Conservation (phyloP, 2,329 filamentous ascomycete genomes). For the Phoma sp. region DNA sequence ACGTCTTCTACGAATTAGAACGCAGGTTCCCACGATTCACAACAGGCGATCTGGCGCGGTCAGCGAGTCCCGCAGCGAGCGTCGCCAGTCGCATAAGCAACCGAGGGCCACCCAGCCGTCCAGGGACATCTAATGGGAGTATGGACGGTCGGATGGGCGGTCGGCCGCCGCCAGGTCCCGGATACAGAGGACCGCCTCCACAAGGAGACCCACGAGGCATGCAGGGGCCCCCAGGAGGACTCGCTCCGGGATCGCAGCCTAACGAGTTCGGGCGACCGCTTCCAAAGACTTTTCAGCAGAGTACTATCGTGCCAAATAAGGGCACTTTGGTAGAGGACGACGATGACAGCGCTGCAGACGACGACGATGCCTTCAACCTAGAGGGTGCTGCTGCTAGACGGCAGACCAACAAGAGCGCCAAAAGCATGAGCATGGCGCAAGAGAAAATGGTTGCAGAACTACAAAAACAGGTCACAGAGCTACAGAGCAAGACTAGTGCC, state of each 20-base stretch:
- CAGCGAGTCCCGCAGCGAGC: slow-evolving; percentile 69
- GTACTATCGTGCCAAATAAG: slow-evolving; percentile 97
- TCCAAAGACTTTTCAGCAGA: slow-evolving; percentile 90
- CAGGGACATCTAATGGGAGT: slow-evolving; percentile 64
- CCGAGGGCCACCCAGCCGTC: slow-evolving; percentile 64
- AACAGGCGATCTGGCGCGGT: slow-evolving; percentile 70
- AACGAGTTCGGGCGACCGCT: slow-evolving; percentile 78
- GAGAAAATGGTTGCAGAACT: slow-evolving; percentile 72
- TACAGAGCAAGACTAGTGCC: slow-evolving; percentile 75
- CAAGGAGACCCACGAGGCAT: slow-evolving; percentile 53
- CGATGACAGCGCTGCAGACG: slow-evolving; percentile 61
- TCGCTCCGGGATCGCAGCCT: slow-evolving; percentile 33
- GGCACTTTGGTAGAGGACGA: slow-evolving; percentile 97
- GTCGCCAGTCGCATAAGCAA: slow-evolving; percentile 62
- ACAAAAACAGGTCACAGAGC: slow-evolving; percentile 75
- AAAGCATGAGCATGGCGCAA: slow-evolving; percentile 44
- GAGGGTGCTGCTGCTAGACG: slow-evolving; percentile 55
- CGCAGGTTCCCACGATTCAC: slow-evolving; percentile 85
- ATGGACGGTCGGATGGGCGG: slow-evolving; percentile 57
- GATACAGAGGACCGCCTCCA: slow-evolving; percentile 50
- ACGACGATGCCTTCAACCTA: slow-evolving; percentile 68
- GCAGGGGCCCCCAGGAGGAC: slow-evolving; percentile 49
- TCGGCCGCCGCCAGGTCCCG: slow-evolving; percentile 47
- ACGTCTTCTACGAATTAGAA: slow-evolving; percentile 95
- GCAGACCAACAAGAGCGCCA: slow-evolving; percentile 55